Base-by-base conservation (phyloP, 805 yeast species). In the Candida manassasensis region DNA sequence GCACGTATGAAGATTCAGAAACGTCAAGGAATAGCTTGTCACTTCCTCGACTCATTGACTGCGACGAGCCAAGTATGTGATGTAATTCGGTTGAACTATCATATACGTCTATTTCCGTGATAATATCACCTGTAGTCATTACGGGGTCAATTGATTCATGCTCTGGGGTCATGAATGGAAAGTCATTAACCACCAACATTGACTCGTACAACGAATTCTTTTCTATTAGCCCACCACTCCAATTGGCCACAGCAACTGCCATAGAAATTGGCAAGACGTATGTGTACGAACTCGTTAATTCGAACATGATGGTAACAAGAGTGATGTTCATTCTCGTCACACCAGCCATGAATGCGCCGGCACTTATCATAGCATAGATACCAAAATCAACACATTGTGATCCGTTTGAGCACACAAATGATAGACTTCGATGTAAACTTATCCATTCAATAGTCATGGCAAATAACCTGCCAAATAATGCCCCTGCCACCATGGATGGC, bases 401-500 rank as follows among this genome's bases (percentile, higher is more conserved):
- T 11, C 27, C 26, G 4, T 28, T 22, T 12, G 28, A 7, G 22
- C 40, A 37, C 24, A 37, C 16, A 21, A 33, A 33, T 7, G 19
- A 19, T 24, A 28, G 24, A 13, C 27, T 17, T 8, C n/a, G 13
- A 16, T n/a, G 22, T 32, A 52, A 37, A 17, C 60, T 64, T 4
- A 61, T 27, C 51, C 63, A 65, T 36, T 73, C 70, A 12, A 73
- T 46, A 3, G 49, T 21, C 53, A 71, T 61, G 1, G 76, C 75
- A 38, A 73, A 59, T 2, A 69, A 45, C 8, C 81, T 49, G 2
- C 82, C 82, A 55, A 73, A 76, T 19, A 78, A 52, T 2, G 82
- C 81, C 0, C 84, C 84, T 15, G 71, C 62, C 1, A 74, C 77
- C 83, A 77, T 77, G 1, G 79, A 70, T 4, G 84, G 84, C 2